These are phyloP conservation scores for Candida sanyaensis DNA, from an alignment of 1,139 yeast genomes.

Conservation along the genomic window DNA sequence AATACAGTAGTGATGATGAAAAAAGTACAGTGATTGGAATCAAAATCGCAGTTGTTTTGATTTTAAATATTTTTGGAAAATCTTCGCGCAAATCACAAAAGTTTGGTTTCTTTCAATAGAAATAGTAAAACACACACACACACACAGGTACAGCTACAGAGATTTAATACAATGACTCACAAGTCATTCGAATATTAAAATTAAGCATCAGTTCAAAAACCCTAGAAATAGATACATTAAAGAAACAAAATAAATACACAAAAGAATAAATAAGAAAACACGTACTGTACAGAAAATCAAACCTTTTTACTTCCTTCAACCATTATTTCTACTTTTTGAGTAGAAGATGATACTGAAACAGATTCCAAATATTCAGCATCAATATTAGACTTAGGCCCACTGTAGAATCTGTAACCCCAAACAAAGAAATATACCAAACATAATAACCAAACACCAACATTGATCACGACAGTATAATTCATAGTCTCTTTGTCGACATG, in stretches of 20 bases:
- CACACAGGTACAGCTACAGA: too few relatives aligned
- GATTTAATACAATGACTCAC: too few relatives aligned
- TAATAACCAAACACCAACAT: constrained; percentile 37
- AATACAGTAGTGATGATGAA: too few relatives aligned
- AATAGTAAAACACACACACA: not conserved
- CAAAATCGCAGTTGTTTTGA: not conserved
- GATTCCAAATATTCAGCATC: constrained; percentile 11
- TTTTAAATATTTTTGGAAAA: not conserved
- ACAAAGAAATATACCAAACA: constrained; percentile 28
- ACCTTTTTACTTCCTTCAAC: not conserved
- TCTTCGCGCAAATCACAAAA: not conserved
- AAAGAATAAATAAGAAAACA: not conserved
- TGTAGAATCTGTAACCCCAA: constrained; percentile 29
- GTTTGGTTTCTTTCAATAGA: not conserved
- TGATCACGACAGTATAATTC: constrained; percentile 40
- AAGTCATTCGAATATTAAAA: too few relatives aligned
- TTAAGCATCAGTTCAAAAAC: not conserved
- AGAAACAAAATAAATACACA: not conserved
- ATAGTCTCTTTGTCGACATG: constrained; percentile 29
- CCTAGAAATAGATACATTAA: not conserved
- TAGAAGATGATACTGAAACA: not conserved
- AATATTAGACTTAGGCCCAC: constrained; percentile 40
- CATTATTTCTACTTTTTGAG: constrained; percentile 1
- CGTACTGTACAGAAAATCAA: not conserved
- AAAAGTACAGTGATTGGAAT: too few relatives aligned